These are phyloP conservation scores for Suaeda aralocaspica DNA, from an alignment of 148 eudicot species.

Conservation along the genomic window DNA sequence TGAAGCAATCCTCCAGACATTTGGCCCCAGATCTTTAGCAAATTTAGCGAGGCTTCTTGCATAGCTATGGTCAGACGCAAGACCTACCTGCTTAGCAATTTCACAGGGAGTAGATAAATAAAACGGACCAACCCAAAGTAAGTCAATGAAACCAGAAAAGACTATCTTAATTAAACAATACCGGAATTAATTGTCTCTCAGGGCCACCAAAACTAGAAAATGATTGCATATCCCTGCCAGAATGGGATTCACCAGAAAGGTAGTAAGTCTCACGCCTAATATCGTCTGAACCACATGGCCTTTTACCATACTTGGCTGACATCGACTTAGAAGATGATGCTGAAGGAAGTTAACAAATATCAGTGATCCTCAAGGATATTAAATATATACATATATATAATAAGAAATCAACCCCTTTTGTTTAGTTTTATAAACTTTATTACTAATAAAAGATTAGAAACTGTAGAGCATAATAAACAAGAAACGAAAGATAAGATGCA, in stretches of 20 bases:
- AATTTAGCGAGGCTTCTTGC: constrained; percentile 82
- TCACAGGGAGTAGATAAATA: background rate
- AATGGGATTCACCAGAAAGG: constrained; percentile 34
- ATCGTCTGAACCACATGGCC: constrained; percentile 47
- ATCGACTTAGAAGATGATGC: constrained; percentile 52
- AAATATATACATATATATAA: too few relatives aligned
- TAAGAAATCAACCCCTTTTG: background rate
- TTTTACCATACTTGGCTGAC: constrained; percentile 56
- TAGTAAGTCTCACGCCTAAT: constrained; percentile 70
- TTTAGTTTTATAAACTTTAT: too few relatives aligned
- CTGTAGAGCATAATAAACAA: background rate
- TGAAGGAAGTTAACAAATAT: constrained; percentile 29
- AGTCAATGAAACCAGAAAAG: background rate
- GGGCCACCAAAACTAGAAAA: constrained; percentile 30
- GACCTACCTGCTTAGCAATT: constrained; percentile 51
- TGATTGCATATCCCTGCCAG: constrained; percentile 33
- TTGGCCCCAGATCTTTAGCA: constrained; percentile 77
- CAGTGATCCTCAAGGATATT: constrained; percentile 6
- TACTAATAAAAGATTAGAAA: background rate
- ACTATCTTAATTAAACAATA: constrained; percentile 20
- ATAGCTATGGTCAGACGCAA: constrained; percentile 53
- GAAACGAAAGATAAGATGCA: background rate
- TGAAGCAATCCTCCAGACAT: constrained; percentile 66
- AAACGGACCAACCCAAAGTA: background rate
- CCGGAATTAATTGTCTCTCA: constrained; percentile 47